phyloP scores from a whole-genome alignment of 192 early-diverging fungal genomes.

The Coemansia sp. region DNA sequence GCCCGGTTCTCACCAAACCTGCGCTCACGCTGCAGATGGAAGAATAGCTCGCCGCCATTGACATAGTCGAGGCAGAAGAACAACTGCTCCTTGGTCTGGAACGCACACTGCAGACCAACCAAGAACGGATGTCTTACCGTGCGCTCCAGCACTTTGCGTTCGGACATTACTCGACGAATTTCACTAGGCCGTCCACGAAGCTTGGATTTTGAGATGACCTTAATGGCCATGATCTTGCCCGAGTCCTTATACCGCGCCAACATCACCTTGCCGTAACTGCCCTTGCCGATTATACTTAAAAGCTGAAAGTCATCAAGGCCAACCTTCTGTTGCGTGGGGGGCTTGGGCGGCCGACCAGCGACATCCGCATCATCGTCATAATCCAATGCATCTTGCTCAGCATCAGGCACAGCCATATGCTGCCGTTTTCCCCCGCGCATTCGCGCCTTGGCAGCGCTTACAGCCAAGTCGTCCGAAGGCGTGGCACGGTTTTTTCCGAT shows the following conservation, averaged over 20 bases:
- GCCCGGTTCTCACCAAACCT: conserved; percentile 62
- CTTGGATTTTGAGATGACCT: conserved; percentile 69
- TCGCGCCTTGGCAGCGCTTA: conserved; percentile 44
- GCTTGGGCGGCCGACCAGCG: conserved; percentile 44
- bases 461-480: conserved; percentile 26
- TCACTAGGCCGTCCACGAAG: conserved; percentile 66
- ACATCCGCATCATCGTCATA: conserved; percentile 63
- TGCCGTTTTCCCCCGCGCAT: conserved; percentile 21
- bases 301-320: conserved; percentile 65
- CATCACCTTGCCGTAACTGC: conserved; percentile 74
- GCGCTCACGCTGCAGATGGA: conserved; percentile 67
- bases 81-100: conserved; percentile 72
- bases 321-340: conserved; percentile 10
- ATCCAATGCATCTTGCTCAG: conserved; percentile 61
- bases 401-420: conserved; percentile 31
- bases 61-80: conserved; percentile 75
- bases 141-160: conserved; percentile 63
- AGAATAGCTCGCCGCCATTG: conserved; percentile 73
- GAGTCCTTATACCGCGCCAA: conserved; percentile 75
- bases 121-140: conserved; percentile 62
- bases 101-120: conserved; percentile 69
- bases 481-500: conserved; percentile 31
- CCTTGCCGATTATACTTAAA: conserved; percentile 76
- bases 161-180: conserved; percentile 64
- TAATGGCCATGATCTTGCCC: conserved; percentile 66